These are phyloP conservation scores for Cicer chorassanicum DNA, from an alignment of 306 rosid genomes.

Conservation along the genomic window DNA sequence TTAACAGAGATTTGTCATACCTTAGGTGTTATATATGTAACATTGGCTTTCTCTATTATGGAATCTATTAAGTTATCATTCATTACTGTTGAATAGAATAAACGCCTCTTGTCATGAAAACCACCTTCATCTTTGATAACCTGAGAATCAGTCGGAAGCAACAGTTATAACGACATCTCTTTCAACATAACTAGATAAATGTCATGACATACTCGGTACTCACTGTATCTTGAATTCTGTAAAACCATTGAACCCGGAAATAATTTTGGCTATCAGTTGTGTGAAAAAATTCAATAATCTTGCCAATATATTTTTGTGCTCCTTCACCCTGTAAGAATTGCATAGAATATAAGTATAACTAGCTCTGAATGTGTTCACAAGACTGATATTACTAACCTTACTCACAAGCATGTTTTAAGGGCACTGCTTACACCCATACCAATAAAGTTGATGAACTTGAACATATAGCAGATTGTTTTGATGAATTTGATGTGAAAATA, in stretches of 20 bases:
- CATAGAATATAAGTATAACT: conserved; percentile 44
- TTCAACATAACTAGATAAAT: conserved; percentile 31
- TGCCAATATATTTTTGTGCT: conserved; percentile 67
- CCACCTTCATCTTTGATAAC: conserved; percentile 70
- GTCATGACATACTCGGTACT: conserved; percentile 58
- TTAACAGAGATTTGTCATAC: conserved; percentile 55
- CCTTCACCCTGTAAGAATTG: conserved; percentile 74
- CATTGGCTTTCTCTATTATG: conserved; percentile 69
- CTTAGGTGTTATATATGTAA: conserved; percentile 65
- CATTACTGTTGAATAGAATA: conserved; percentile 89
- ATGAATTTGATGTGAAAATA: neutral
- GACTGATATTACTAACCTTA: conserved; percentile 16
- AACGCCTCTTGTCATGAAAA: conserved; percentile 86
- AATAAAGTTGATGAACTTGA: conserved; percentile 4
- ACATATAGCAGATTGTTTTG: conserved; percentile 10
- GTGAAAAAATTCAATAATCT: conserved; percentile 81
- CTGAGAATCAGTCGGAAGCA: conserved; percentile 54
- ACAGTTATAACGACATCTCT: conserved; percentile 29
- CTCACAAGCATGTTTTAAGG: conserved; percentile 24
- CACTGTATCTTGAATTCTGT: conserved; percentile 90
- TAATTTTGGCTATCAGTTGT: conserved; percentile 67
- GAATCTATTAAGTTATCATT: conserved; percentile 85
- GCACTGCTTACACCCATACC: conserved; percentile 17
- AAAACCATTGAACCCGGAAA: conserved; percentile 96
- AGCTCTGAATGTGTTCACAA: conserved; percentile 6